phyloP scores from a whole-genome alignment of 495 filamentous ascomycete species.

The Usnea hakonensis region DNA sequence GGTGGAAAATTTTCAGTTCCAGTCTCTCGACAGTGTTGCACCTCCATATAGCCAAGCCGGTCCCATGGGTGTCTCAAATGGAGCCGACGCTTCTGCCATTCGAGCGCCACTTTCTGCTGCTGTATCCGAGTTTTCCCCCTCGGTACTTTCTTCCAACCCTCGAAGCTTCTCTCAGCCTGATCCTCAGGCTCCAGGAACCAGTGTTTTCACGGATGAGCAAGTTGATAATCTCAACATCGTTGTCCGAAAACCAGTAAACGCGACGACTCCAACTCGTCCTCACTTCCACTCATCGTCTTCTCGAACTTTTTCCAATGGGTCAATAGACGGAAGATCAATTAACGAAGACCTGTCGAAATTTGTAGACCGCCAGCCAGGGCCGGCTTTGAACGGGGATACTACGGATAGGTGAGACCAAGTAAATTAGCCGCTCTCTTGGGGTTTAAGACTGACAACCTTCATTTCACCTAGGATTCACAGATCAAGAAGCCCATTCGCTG shows the following conservation, averaged over 20 bases:
- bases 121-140: conserved; percentile 70
- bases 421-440: not conserved
- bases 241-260: conserved; percentile 33
- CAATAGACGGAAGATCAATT: conserved; percentile 45
- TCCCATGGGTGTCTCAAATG: conserved; percentile 29
- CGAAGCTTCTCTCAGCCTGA: conserved; percentile 18
- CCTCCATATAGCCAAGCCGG: conserved; percentile 7
- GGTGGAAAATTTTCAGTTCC: conserved; percentile 9
- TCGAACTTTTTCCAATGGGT: conserved; percentile 47
- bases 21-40: conserved; percentile 19
- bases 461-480: conserved; percentile 16
- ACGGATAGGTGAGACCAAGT: conserved; percentile 30
- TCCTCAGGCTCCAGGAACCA: conserved; percentile 20
- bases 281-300: conserved; percentile 36
- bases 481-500: conserved; percentile 21
- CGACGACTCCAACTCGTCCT: conserved; percentile 19
- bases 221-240: conserved; percentile 45
- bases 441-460: conserved; percentile 13
- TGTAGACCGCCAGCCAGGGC: conserved; percentile 26
- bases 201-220: conserved; percentile 47
- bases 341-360: conserved; percentile 28
- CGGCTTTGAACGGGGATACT: conserved; percentile 19
- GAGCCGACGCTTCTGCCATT: conserved; percentile 33
- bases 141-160: conserved; percentile 26
- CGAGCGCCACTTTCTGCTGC: conserved; percentile 62